Base-by-base conservation (phyloP, 1,284 basidiomycete genomes). In the Ganoderma meredithae region DNA sequence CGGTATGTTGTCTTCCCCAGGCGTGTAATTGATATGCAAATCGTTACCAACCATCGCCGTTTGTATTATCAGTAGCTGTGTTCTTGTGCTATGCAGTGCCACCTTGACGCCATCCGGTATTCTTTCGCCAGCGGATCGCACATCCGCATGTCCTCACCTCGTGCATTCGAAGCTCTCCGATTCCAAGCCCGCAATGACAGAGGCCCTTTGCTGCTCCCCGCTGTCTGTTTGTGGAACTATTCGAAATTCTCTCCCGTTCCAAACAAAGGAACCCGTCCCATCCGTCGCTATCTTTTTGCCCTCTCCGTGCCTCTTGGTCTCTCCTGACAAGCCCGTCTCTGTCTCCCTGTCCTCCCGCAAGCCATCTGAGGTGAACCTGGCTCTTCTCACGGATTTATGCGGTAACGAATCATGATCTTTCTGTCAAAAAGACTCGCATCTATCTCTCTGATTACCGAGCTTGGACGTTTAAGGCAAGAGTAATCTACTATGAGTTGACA, bases 91-190 rank as follows among this genome's bases (percentile, higher is more conserved):
- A 27, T 25, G 58, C 39, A 60, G 22, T 15, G 13, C 7, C 13
- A 13, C 13, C 39, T 31, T 31, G 19, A 41, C 52, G 27, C 36
- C 25, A 53, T 40, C 59, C 59, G 60, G 47, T 49, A 55, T 39
- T 36, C 43, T 44, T 41, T 33, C 53, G 13, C 22, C n/a, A 56
- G 64, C 44, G 64, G 41, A 36, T 53, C 52, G 47, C 52, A 31
- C 22, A 27, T 41, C 39, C 43, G 44, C 52, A 61, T 17, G 64
- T 61, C 64, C 44, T 55, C 27, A 40, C 59, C 64, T 65, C 59
- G 47, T 61, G 60, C 56, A 44, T 36, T 62, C 25, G 52, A 62
- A 22, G 59, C 33, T 47, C 64, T 8, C 58, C 8, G 64, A 31
- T 27, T 60, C 58, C 39, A 47, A 60, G 47, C 39, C 55, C 64